Conservation (phyloP, 352 stramenopile species). For the Phytophthora fragariae region DNA sequence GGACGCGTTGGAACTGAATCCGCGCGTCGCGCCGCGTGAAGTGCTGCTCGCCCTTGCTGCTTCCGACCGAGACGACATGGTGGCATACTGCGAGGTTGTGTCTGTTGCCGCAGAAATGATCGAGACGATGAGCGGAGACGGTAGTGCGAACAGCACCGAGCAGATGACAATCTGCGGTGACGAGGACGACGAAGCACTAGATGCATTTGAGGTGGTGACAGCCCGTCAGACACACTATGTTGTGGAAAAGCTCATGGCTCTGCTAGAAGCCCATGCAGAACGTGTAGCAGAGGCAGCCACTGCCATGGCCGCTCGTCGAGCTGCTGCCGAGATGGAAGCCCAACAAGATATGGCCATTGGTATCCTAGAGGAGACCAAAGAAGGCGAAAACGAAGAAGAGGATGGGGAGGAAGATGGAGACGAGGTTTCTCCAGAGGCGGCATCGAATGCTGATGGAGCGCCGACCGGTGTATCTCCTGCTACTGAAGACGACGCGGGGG, state of each 20-base stretch:
- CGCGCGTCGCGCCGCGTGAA: conserved; percentile 39
- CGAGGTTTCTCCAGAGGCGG: background rate
- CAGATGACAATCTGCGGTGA: conserved; percentile 9
- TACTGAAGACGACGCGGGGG: conserved; percentile 6
- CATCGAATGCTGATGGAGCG: conserved; percentile 7
- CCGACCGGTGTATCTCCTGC: background rate
- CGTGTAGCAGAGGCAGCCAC: conserved; percentile 22
- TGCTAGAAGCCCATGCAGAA: conserved; percentile 48
- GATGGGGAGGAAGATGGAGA: conserved; percentile 12
- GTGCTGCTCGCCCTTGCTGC: conserved; percentile 61
- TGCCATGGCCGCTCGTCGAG: conserved; percentile 23
- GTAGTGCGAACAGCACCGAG: conserved; percentile 1
- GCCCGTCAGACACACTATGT: conserved; percentile 49
- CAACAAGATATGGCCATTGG: conserved; percentile 12
- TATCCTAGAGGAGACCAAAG: conserved; percentile 29
- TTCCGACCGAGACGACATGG: conserved; percentile 66
- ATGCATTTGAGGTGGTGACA: conserved; percentile 41
- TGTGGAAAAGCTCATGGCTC: conserved; percentile 47
- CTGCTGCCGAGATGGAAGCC: conserved; percentile 21
- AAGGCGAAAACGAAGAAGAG: conserved; percentile 30
- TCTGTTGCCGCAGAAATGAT: conserved; percentile 58
- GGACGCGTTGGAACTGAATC: conserved; percentile 45
- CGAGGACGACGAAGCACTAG: conserved; percentile 29
- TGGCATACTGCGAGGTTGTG: conserved; percentile 62
- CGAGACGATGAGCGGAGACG: conserved; percentile 45